Conservation (phyloP, 768 basidiomycete genomes). For the Leccinum longicurvipes region DNA sequence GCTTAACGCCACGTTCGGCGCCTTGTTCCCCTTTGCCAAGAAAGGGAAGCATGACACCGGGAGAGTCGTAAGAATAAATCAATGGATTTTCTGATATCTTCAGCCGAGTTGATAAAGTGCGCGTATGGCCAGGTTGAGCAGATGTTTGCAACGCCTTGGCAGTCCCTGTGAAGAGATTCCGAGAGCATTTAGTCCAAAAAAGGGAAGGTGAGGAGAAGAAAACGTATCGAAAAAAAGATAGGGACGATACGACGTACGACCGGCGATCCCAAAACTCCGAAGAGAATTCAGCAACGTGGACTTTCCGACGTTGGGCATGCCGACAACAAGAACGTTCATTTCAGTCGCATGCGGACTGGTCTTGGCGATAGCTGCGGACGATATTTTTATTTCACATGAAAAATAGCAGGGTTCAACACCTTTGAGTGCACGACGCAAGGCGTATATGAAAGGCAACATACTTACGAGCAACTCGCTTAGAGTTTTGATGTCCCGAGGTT, state of each 20-base stretch:
- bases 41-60: conserved; percentile 96
- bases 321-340: conserved; percentile 88
- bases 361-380: conserved; percentile 59
- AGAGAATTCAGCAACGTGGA: conserved; percentile 91
- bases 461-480: conserved; percentile 69
- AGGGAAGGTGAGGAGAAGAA: neutral
- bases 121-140: conserved; percentile 87
- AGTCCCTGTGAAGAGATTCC: conserved; percentile 43
- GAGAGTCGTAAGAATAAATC: conserved; percentile 93
- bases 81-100: conserved; percentile 78
- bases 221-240: neutral
- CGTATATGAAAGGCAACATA: conserved; percentile 41
- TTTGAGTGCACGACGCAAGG: neutral
- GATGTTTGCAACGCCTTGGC: conserved; percentile 91
- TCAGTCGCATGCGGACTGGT: conserved; percentile 67
- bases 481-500: conserved; percentile 58
- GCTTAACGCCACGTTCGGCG: conserved; percentile 88
- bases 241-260: conserved; percentile 54
- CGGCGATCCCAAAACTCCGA: conserved; percentile 79
- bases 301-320: conserved; percentile 99
- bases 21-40: conserved; percentile 82
- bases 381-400: conserved; percentile 1
- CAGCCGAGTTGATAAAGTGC: conserved; percentile 81
- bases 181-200: conserved; percentile 2
- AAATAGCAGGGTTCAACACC: neutral